Base-by-base conservation (phyloP, 1,139 yeast species). In the Hemisphaericaspora subhashii region DNA sequence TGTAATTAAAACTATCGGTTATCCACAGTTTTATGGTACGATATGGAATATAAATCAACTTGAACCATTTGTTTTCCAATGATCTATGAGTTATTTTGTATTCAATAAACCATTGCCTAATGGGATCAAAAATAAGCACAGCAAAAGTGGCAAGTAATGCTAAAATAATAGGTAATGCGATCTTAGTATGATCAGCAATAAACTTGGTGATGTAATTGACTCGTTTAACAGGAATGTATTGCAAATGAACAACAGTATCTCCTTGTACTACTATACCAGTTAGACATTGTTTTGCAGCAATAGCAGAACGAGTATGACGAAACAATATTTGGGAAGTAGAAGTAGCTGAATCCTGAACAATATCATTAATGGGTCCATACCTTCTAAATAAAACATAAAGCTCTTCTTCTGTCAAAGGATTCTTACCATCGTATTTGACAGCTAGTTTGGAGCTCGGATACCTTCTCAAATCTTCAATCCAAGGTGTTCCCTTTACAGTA, bases 381-480 rank as follows among this genome's bases (percentile, higher is more conserved):
- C 97, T 72, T 63, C 98, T 77, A 56, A 92, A 81, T 37, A 88
- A 64, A 3, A 86, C 77, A 54, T 90, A 92, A 36, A 90, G 59
- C 42, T 86, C 88, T 59, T 92, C 98, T 53, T 90, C 96, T 0
- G 88, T 77, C 46, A 90, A 61, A 0, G 83, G 73, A 11, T 6
- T 13, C 2, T 66, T 65, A 1, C 97, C 97, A 46, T 85, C 89
- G 54, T 83, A 89, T 27, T 74, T 72, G 3, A 90, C 81, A 41
- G 77, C 74, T 25, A 92, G 62, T 16, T 72, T 70, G 10, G 72
- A 64, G 43, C 84, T 81, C 8, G 95, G 95, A 47, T 74, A 76
- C 47, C 97, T 67, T 49, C 86, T 76, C 55, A 92, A 69, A 58
- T 92, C 98, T 61, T 92, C 98, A 46, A 92, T 86, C 97, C 98